These are phyloP conservation scores for Ramularia collo-cygni DNA, from an alignment of 2,329 filamentous ascomycete species.

Conservation along the genomic window DNA sequence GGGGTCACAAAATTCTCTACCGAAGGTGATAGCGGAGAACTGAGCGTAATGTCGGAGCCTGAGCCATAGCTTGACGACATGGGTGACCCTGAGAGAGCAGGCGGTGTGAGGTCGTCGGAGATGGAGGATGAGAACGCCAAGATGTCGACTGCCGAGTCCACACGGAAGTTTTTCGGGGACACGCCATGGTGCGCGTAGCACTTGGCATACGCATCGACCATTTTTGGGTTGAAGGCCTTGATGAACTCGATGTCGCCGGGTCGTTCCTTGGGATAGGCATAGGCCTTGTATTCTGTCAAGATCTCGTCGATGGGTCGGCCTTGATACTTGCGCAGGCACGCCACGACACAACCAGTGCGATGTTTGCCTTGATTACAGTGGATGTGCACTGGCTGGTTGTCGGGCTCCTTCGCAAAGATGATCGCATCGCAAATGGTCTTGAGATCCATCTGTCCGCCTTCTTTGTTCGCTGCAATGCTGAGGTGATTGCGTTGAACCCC, in stretches of 20 bases:
- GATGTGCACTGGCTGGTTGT: conserved; percentile 73
- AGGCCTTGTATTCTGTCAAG: conserved; percentile 66
- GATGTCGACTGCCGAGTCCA: neutral
- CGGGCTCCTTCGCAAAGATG: conserved; percentile 60
- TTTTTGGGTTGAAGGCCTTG: conserved; percentile 35
- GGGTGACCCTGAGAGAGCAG: too few relatives aligned
- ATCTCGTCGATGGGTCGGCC: conserved; percentile 59
- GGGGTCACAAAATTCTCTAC: too few relatives aligned
- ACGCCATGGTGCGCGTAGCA: neutral
- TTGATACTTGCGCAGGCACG: conserved; percentile 65
- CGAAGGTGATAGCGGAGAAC: too few relatives aligned
- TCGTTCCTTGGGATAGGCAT: conserved; percentile 47
- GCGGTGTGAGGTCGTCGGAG: too few relatives aligned
- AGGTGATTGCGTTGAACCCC: conserved; percentile 68
- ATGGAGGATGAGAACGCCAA: neutral
- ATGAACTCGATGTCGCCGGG: conserved; percentile 42
- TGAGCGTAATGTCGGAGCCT: too few relatives aligned
- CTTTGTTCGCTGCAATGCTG: conserved; percentile 83
- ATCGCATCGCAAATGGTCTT: conserved; percentile 65
- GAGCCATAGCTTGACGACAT: too few relatives aligned
- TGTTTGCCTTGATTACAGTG: conserved; percentile 96
- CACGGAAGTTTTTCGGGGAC: neutral
- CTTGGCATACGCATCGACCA: conserved; percentile 29
- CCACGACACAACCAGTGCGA: conserved; percentile 83
- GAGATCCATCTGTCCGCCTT: conserved; percentile 55